Evolutionary conservation across 2,329 filamentous ascomycete genomes (phyloP), one percentile per base, ranked within the genome.

Genomic region (Microdochium bolleyi): DNA sequence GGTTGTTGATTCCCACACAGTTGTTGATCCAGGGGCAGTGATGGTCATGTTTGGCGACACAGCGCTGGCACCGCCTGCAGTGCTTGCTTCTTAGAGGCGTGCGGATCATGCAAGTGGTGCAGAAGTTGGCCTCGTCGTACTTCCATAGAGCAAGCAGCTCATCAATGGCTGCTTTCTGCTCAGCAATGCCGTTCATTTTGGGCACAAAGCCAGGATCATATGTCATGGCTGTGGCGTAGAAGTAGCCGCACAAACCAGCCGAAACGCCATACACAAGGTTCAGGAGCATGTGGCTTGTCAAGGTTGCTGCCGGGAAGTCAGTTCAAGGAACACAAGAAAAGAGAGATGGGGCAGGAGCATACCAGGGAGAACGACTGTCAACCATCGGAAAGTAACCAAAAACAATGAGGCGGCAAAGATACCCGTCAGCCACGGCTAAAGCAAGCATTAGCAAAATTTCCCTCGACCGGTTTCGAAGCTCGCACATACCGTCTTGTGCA

Each of bases 1-100:
- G 88, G 67, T 97, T 99, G 73, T 97, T 97, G 57, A 94, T 82
- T 46, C 89, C 94, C 44, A 99, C 83, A 63, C 94, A 99, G 70
- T 96, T 97, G 71, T 95, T 88, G 24, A 97, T 89, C 94, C 94
- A 99, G 0, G 94, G 94, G 64, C 94, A 99, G 66, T 99, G 94
- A 64, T 99, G 94, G 66, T 99, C 94, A 71, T 96, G 90, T 70
- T 95, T 95, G 52, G 92, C 91, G 52, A 99, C 89, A 67, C 94
- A 99, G 58, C 92, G 87, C 62, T 88, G 84, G 67, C 94, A 99
- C 56, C 89, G 81, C 64, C 87, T 87, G 73, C 94, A 99, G 71
- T 99, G 94, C 75, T 97, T 99, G 73, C 92, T 96, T 59, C 94
- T 83, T 56, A 99, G 73, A 3, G 94, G 94, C 59, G 88, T 92